These are phyloP conservation scores for Xylaria sp. DNA, from an alignment of 2,329 filamentous ascomycete genomes.

Conservation along the genomic window DNA sequence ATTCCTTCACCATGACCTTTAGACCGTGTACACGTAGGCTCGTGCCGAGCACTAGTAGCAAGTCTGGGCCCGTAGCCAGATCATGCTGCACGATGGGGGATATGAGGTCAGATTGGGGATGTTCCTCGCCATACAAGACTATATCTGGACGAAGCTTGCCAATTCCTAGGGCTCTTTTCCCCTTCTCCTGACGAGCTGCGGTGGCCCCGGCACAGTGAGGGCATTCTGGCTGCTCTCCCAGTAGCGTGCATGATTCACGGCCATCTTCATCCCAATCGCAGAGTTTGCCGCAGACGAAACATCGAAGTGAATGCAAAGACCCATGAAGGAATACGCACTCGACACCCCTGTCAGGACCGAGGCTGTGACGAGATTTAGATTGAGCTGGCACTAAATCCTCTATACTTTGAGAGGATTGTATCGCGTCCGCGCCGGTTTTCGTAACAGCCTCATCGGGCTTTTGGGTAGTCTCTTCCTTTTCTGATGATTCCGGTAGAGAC, in stretches of 20 bases:
- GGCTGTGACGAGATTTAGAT: conserved; percentile 27
- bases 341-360: conserved; percentile 52
- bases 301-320: conserved; percentile 68
- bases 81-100: conserved; percentile 73
- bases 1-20: conserved; percentile 73
- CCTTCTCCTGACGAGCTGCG: conserved; percentile 65
- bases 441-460: conserved; percentile 26
- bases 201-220: conserved; percentile 69
- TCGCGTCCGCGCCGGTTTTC: conserved; percentile 26
- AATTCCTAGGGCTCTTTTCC: conserved; percentile 70
- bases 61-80: conserved; percentile 66
- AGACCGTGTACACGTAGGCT: conserved; percentile 74
- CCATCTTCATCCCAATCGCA: conserved; percentile 65
- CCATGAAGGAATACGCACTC: conserved; percentile 76
- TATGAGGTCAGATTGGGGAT: conserved; percentile 71
- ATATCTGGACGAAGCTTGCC: conserved; percentile 74
- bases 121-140: conserved; percentile 76
- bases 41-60: conserved; percentile 73
- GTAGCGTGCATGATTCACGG: conserved; percentile 62
- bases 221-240: conserved; percentile 70
- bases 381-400: conserved; percentile 23
- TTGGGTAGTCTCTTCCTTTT: conserved; percentile 32
- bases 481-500: conserved; percentile 31
- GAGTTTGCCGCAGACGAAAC: conserved; percentile 64
- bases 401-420: conserved; percentile 28